Percentiles rank a stretch among this genome's conserved stretches.
Conservation (phyloP, 305 asterid genomes). For the Fraxinus albicans region DNA sequence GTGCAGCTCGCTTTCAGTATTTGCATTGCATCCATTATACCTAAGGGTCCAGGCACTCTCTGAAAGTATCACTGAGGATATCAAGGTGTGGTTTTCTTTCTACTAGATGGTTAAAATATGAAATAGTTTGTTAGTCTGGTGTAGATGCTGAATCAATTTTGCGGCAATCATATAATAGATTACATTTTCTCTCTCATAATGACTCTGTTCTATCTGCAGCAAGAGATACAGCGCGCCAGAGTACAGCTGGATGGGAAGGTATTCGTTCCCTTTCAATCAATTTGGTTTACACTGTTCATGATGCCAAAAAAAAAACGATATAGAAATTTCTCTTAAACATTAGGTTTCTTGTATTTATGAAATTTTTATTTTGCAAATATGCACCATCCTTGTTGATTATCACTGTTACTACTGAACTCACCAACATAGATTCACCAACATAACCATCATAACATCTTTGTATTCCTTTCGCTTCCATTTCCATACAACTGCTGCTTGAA, state of each 20-base stretch:
- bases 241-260: constrained; percentile 76
- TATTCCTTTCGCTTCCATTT: neutral
- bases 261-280: constrained; percentile 15
- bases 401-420: neutral
- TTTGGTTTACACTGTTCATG: neutral
- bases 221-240: constrained; percentile 66
- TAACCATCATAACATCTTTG: neutral
- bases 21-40: constrained; percentile 95
- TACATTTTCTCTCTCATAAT: neutral
- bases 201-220: constrained; percentile 42
- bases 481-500: neutral
- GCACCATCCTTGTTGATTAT: neutral
- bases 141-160: constrained; percentile 1
- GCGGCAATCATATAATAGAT: neutral
- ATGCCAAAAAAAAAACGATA: neutral
- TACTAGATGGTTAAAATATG: neutral
- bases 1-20: constrained; percentile 95
- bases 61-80: constrained; percentile 58
- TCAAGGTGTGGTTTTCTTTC: constrained; percentile 47
- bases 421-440: neutral
- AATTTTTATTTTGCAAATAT: neutral
- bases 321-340: neutral
- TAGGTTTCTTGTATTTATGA: neutral
- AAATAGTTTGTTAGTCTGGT: neutral
- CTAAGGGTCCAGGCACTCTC: constrained; percentile 87